Evolutionary conservation across 2,329 filamentous ascomycete genomes (phyloP), one percentile per base, ranked within the genome.

Genomic region (Monosporascus sp.): DNA sequence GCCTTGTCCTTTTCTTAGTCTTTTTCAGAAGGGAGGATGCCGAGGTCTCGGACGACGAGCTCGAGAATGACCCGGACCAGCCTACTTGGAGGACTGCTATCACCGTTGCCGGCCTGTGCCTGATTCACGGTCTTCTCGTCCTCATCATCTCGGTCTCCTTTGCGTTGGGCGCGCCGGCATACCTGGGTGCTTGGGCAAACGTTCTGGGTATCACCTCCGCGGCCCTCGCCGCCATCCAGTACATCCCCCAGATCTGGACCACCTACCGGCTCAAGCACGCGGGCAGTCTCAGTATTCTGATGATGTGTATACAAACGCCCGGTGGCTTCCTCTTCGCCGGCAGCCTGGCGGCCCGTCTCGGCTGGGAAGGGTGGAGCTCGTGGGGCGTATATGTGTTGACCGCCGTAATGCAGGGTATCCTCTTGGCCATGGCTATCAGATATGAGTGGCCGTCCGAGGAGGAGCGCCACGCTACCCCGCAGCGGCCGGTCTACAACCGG

Each of bases 301-400:
- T 97, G 88, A 97, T 99, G 92, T 88, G 89, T 67, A 96, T 99
- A 36, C 94, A 99, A 70, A 97, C 93, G 0, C 94, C 94, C 0
- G 94, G 94, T 0, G 91, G 90, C 54, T 86, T 96, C 61, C 74
- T 99, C 7, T 97, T 96, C 73, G 91, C 93, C 0, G 86, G 81
- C 14, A 97, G 91, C 68, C 74, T 99, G 44, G 90, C 87, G 49
- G 83, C 82, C 7, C 82, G 94, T 46, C 79, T 97, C 20, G 94
- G 94, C 0, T 78, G 78, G 64, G 84, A 81, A 36, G 93, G 93
- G 0, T 99, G 94, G 94, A 97, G 92, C 71, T 90, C 91, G 0
- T 99, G 94, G 94, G 86, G 90, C 9, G 86, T 97, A 15, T 95
- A 93, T 66, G 78, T 96, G 45, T 78, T 97, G 50, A 96, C 92